Evolutionary conservation across 1,139 yeast genomes (phyloP).

Genomic region (Scheffersomyces stambukii): DNA sequence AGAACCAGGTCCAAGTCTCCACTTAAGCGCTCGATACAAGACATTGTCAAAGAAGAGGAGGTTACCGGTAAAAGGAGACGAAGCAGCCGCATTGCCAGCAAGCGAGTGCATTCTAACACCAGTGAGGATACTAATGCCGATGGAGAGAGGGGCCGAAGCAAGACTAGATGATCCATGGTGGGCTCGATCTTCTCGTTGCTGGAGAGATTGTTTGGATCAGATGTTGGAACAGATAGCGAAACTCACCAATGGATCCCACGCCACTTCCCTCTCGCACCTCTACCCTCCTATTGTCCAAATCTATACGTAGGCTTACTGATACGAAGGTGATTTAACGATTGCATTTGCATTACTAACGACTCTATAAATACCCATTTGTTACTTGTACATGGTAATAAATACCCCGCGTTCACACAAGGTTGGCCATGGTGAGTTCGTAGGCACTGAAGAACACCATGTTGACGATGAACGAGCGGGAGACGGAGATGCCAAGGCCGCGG

Average conservation of each 20-base stretch:
- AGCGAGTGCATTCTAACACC: background rate
- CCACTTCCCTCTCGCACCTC: too few species aligned
- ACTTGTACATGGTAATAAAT: too few species aligned
- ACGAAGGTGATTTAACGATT: too few species aligned
- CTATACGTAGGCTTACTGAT: too few species aligned
- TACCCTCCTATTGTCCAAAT: too few species aligned
- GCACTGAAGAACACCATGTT: conserved; percentile 74
- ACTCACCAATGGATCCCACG: too few species aligned
- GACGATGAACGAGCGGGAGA: conserved; percentile 64
- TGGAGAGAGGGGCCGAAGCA: background rate
- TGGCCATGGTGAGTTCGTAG: conserved; percentile 63
- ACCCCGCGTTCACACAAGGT: too few species aligned
- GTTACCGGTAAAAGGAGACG: conserved; percentile 15
- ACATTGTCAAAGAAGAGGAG: conserved; percentile 16
- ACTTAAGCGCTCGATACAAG: conserved; percentile 28
- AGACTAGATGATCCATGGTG: background rate
- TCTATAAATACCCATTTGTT: too few species aligned
- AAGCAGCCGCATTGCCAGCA: too few species aligned
- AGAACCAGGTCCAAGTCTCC: conserved; percentile 44
- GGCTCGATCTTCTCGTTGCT: background rate
- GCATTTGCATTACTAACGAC: too few species aligned
- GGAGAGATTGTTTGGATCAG: too few species aligned
- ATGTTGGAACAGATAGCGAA: too few species aligned
- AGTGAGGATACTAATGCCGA: background rate
- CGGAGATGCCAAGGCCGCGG: conserved; percentile 73